phyloP scores from a whole-genome alignment of 2,329 filamentous ascomycete species.

The Rhinocladiella mackenziei region DNA sequence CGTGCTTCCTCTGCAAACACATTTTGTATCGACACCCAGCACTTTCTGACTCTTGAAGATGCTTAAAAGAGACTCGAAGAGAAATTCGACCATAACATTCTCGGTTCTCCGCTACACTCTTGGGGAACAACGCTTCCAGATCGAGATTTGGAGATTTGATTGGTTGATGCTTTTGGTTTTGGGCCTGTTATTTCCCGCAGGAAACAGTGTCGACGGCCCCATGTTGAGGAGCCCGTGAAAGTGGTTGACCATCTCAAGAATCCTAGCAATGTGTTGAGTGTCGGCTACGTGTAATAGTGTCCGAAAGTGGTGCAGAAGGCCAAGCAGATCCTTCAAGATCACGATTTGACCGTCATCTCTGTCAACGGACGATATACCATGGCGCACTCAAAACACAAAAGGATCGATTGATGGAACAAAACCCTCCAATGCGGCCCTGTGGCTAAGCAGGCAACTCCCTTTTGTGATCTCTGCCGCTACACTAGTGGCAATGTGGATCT shows the following conservation, averaged over 20 bases:
- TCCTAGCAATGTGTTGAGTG: background rate
- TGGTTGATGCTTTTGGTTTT: background rate
- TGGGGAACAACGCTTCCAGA: slow-evolving; percentile 2
- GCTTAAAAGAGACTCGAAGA: background rate
- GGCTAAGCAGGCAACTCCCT: slow-evolving; percentile 5
- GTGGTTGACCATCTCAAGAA: background rate
- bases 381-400: slow-evolving; percentile 3
- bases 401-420: slow-evolving; percentile 7
- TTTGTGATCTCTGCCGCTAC: slow-evolving; percentile 8
- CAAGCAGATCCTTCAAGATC: background rate
- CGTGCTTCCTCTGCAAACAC: background rate
- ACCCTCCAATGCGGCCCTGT: slow-evolving; percentile 4
- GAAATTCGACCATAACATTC: background rate
- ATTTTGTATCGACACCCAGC: slow-evolving; percentile 2
- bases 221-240: background rate
- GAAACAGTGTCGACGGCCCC: slow-evolving; percentile 1
- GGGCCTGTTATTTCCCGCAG: background rate
- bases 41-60: background rate
- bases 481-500: slow-evolving; percentile 6
- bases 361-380: slow-evolving; percentile 6
- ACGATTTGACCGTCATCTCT: slow-evolving; percentile 1
- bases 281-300: slow-evolving; percentile 2
- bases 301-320: slow-evolving; percentile 5
- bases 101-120: slow-evolving; percentile 1
- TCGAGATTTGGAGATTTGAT: slow-evolving; percentile 1